These are phyloP conservation scores for Colletotrichum sp. DNA, from an alignment of 2,329 filamentous ascomycete genomes.

Conservation along the genomic window DNA sequence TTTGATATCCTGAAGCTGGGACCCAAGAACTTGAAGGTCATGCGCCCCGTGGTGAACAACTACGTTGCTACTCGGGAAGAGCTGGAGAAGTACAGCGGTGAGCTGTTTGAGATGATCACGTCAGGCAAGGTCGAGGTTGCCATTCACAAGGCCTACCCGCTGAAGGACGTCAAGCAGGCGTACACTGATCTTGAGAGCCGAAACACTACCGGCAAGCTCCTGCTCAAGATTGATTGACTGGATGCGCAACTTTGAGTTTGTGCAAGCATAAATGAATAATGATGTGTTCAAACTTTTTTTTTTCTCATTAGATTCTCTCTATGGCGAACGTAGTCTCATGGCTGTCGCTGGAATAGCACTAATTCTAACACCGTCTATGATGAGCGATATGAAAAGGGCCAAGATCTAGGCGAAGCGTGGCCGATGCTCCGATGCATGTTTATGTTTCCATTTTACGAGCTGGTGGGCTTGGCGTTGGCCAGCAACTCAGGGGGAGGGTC, in stretches of 20 bases:
- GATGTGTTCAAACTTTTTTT: not conserved
- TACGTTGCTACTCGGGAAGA: constrained; percentile 76
- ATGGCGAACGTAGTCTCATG: constrained; percentile 9
- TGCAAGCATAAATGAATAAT: not conserved
- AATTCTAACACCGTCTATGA: constrained; percentile 10
- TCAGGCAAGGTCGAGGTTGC: constrained; percentile 73
- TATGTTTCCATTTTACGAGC: not conserved
- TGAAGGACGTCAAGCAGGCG: constrained; percentile 74
- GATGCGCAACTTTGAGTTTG: not conserved
- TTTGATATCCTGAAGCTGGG: constrained; percentile 60
- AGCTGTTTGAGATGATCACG: constrained; percentile 75
- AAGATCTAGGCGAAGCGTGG: not conserved
- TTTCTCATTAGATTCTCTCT: not conserved
- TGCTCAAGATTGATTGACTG: constrained; percentile 66
- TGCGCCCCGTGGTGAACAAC: constrained; percentile 74
- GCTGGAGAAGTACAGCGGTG: constrained; percentile 70
- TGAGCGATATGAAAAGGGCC: not conserved
- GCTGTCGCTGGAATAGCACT: constrained; percentile 12
- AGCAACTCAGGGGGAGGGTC: constrained; percentile 85
- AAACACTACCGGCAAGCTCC: constrained; percentile 82
- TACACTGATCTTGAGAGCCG: constrained; percentile 81
- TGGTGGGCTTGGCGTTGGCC: constrained; percentile 57
- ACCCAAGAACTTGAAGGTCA: constrained; percentile 77
- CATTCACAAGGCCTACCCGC: constrained; percentile 78
- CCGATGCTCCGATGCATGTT: not conserved